Evolutionary conservation across 2,329 filamentous ascomycete species (phyloP).

Genomic region (Monosporascus sp.): DNA sequence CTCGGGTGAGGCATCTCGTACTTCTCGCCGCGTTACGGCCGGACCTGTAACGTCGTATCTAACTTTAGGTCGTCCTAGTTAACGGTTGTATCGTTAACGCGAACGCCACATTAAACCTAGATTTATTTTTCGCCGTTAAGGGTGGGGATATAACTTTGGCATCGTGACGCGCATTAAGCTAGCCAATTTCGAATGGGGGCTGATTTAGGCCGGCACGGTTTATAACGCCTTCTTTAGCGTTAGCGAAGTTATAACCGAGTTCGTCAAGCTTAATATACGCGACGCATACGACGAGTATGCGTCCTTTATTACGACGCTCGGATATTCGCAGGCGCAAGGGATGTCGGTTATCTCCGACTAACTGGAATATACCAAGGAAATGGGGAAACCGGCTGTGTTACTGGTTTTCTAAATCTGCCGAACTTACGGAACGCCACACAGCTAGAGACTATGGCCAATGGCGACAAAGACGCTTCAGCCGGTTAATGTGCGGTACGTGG

Average conservation of each 20-base stretch:
- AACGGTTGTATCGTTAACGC: conserved; percentile 7
- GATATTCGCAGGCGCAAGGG: background rate
- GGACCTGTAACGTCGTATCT: conserved; percentile 8
- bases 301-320: conserved; percentile 4
- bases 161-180: conserved; percentile 10
- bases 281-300: conserved; percentile 10
- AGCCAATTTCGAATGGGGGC: conserved; percentile 5
- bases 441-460: conserved; percentile 1
- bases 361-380: conserved; percentile 9
- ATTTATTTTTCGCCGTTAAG: conserved; percentile 12
- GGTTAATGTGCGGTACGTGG: conserved; percentile 5
- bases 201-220: conserved; percentile 4
- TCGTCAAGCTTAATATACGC: conserved; percentile 3
- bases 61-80: conserved; percentile 7
- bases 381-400: conserved; percentile 2
- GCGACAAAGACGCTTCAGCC: conserved; percentile 1
- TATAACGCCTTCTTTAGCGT: background rate
- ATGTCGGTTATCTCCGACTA: conserved; percentile 3
- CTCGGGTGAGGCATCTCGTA: conserved; percentile 13
- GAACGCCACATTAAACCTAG: conserved; percentile 5
- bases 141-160: conserved; percentile 12
- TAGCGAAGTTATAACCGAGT: background rate
- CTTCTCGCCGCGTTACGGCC: conserved; percentile 10
- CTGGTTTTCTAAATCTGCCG: background rate
- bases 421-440: background rate